Evolutionary conservation across 768 basidiomycete genomes (phyloP).

Genomic region (Myochromella boudieri): DNA sequence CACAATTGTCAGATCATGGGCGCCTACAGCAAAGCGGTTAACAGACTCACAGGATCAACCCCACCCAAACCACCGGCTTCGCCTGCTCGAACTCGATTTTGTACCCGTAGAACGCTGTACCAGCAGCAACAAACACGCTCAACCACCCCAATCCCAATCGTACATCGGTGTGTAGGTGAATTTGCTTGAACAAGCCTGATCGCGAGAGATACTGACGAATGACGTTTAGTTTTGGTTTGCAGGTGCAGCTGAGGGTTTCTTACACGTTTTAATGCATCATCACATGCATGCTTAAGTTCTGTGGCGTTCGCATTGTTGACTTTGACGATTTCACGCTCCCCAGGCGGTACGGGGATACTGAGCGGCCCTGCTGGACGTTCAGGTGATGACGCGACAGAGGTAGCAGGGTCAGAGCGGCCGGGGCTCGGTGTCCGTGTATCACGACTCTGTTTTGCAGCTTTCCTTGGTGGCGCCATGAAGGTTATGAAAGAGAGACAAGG

Average conservation of each 20-base stretch:
- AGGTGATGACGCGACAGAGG: conserved; percentile 27
- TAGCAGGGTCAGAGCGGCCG: conserved; percentile 17
- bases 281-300: conserved; percentile 71
- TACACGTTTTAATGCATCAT: conserved; percentile 91
- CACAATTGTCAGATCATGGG: conserved; percentile 5
- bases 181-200: conserved; percentile 83
- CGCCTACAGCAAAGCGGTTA: conserved; percentile 5
- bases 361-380: conserved; percentile 58
- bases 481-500: conserved; percentile 6
- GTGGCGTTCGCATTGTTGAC: conserved; percentile 58
- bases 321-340: conserved; percentile 55
- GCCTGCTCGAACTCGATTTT: conserved; percentile 87
- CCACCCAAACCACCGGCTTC: conserved; percentile 77
- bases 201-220: conserved; percentile 70
- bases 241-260: conserved; percentile 16
- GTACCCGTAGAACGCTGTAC: conserved; percentile 83
- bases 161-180: conserved; percentile 85
- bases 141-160: conserved; percentile 86
- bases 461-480: conserved; percentile 21
- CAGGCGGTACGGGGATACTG: conserved; percentile 41
- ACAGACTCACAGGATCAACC: conserved; percentile 69
- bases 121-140: conserved; percentile 77
- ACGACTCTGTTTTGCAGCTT: conserved; percentile 11
- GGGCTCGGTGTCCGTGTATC: conserved; percentile 20
- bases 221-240: conserved; percentile 1